These are phyloP conservation scores for Choanephora cucurbitarum DNA, from an alignment of 371 early-diverging fungal genomes.

Conservation along the genomic window DNA sequence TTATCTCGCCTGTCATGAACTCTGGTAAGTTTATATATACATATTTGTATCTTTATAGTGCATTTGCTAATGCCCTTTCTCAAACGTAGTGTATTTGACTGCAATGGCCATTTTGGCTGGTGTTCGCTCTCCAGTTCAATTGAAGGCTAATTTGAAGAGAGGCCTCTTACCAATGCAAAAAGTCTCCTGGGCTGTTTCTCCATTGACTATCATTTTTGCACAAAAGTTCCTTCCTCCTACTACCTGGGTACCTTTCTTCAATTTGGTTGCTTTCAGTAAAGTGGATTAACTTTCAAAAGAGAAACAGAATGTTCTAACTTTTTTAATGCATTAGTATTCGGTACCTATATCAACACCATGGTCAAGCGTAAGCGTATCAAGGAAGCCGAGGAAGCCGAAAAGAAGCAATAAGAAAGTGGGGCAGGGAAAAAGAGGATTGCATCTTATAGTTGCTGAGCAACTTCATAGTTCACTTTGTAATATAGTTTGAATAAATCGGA, in stretches of 20 bases:
- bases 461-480: background rate
- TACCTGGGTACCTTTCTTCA: conserved; percentile 92
- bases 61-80: background rate
- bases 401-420: conserved; percentile 32
- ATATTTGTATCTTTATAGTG: background rate
- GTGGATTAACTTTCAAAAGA: background rate
- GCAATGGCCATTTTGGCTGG: conserved; percentile 86
- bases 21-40: conserved; percentile 69
- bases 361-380: conserved; percentile 64
- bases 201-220: conserved; percentile 73
- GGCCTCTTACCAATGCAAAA: conserved; percentile 78
- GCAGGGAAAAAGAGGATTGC: background rate
- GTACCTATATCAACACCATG: conserved; percentile 80
- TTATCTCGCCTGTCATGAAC: conserved; percentile 81
- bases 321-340: conserved; percentile 58
- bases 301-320: background rate
- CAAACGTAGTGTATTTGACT: conserved; percentile 67
- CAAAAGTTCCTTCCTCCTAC: conserved; percentile 73
- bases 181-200: conserved; percentile 82
- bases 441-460: background rate
- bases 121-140: conserved; percentile 53
- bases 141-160: conserved; percentile 54
- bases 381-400: conserved; percentile 40
- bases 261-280: conserved; percentile 73
- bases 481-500: too few relatives aligned